Evolutionary conservation across 1,284 basidiomycete species (phyloP).

Genomic region (Cutaneotrichosporon sp.): DNA sequence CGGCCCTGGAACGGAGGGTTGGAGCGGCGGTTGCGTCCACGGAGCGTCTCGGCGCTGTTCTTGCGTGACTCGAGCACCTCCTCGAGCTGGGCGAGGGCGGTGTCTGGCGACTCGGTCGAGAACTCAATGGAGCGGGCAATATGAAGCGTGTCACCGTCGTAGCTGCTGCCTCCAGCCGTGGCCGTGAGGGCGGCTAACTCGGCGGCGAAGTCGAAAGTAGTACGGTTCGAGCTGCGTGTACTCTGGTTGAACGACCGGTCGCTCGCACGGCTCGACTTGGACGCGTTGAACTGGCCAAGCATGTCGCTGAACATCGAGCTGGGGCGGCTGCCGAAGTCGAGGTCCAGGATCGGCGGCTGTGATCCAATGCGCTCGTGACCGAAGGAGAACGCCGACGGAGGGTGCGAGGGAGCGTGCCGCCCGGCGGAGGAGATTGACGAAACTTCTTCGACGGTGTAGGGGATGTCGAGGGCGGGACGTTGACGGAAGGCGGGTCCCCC

Average conservation of each 20-base stretch:
- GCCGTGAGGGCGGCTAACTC: neutral
- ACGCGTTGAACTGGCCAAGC: neutral
- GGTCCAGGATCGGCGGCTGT: constrained; percentile 18
- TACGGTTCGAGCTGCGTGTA: neutral
- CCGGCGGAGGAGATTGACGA: neutral
- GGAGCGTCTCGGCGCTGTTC: neutral
- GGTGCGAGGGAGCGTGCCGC: neutral
- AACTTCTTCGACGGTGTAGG: neutral
- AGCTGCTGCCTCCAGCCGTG: neutral
- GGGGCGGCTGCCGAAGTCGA: constrained; percentile 17
- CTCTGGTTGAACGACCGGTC: neutral
- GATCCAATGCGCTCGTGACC: constrained; percentile 6
- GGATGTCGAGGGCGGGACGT: neutral
- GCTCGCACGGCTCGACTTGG: neutral
- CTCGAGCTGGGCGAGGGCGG: constrained; percentile 11
- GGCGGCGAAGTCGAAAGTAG: constrained; percentile 5
- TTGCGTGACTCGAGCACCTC: constrained; percentile 10
- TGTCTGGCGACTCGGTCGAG: constrained; percentile 5
- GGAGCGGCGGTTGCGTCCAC: neutral
- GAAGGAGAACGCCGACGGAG: neutral
- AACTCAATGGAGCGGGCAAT: constrained; percentile 7
- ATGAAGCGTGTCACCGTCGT: neutral
- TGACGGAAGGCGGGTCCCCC: neutral
- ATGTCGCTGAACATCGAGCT: constrained; percentile 3
- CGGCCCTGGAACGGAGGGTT: constrained; percentile 39